A percentile compares a stretch with the other conserved stretches of the same genome.
phyloP scores from a whole-genome alignment of 2,329 filamentous ascomycete genomes.

The Bipolaris zeicola region DNA sequence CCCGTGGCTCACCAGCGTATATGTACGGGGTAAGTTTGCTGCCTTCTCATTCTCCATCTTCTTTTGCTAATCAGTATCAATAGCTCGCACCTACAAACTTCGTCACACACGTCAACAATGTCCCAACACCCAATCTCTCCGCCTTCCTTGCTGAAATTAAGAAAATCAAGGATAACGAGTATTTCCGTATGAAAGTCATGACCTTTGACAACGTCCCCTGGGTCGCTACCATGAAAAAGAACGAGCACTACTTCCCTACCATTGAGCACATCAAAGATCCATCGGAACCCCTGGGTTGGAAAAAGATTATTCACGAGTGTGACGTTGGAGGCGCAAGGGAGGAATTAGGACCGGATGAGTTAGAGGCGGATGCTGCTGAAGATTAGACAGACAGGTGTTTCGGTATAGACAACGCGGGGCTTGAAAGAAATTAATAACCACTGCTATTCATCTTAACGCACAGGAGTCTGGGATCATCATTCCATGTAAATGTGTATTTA shows the following conservation, averaged over 20 bases:
- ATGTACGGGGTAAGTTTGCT: slow-evolving; percentile 43
- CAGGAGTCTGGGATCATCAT: too few relatives aligned
- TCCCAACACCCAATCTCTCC: slow-evolving; percentile 80
- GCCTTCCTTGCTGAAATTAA: slow-evolving; percentile 80
- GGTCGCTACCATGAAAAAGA: slow-evolving; percentile 99
- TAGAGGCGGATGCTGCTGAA: slow-evolving; percentile 34
- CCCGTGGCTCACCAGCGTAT: slow-evolving; percentile 45
- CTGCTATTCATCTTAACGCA: too few relatives aligned
- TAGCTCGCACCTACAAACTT: slow-evolving; percentile 96
- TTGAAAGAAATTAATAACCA: too few relatives aligned
- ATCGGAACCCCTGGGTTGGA: slow-evolving; percentile 60
- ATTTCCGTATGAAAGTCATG: slow-evolving; percentile 96
- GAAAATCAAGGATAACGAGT: slow-evolving; percentile 93
- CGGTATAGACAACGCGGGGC: too few relatives aligned
- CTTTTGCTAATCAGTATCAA: slow-evolving; percentile 55
- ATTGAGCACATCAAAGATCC: slow-evolving; percentile 67
- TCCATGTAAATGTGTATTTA: too few relatives aligned
- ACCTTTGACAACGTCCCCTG: slow-evolving; percentile 98
- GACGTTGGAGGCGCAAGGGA: slow-evolving; percentile 48
- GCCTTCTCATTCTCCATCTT: background rate
- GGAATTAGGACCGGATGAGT: slow-evolving; percentile 34
- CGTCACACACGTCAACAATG: slow-evolving; percentile 92
- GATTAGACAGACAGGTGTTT: slow-evolving; percentile 12
- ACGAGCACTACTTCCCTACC: slow-evolving; percentile 88
- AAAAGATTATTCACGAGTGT: slow-evolving; percentile 61